Base-by-base conservation (phyloP, 2,329 filamentous ascomycete genomes). In the Metarhizium humberi region DNA sequence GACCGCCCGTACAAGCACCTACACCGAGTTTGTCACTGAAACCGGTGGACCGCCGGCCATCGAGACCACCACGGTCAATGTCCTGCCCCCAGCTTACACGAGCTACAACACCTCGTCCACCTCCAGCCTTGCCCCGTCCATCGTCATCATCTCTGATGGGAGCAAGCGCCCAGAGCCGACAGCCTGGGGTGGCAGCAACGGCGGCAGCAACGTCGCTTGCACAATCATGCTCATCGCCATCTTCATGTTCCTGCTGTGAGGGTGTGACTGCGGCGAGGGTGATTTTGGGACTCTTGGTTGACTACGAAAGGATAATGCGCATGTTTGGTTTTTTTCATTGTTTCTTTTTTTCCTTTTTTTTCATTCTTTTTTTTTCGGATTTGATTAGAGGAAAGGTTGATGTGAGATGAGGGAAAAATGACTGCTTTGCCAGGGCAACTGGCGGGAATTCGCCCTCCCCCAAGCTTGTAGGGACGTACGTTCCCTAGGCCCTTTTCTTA, bases 181-280 rank as follows among this genome's bases (percentile, higher is more conserved):
- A 45, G 64, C 63, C 36, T 67, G 65, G 55, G 65, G 63, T 5
- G 59, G 59, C 29, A 60, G 60, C 55, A 69, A 63, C 52, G 63
- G 64, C 56, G 63, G 63, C 20, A 64, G 67, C 57, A 66, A 67
- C 54, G 61, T 73, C 30, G 64, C 66, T 45, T 71, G 67, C 57
- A 60, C 65, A 42, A 60, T 73, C 59, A 67, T 75, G 67, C 60
- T 73, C 53, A 56, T 71, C 42, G 67, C 67, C 13, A 62, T 62
- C 49, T 58, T 71, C 51, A 65, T 69, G 63, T 65, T 70, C 43
- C 56, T 67, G 49, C 57, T 72, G 54, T 75, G 30, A 65, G 64
- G 50, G 16, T n/a, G 25, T 32, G 20, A 29, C 0, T 3, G 10
- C 20, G 10, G 40, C 4, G 20, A 6, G 20, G 18, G 14, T 30